Percentiles rank a stretch among this genome's conserved stretches.
Evolutionary conservation across 495 filamentous ascomycete genomes (phyloP).

Genomic region (Trichoderma reesei): DNA sequence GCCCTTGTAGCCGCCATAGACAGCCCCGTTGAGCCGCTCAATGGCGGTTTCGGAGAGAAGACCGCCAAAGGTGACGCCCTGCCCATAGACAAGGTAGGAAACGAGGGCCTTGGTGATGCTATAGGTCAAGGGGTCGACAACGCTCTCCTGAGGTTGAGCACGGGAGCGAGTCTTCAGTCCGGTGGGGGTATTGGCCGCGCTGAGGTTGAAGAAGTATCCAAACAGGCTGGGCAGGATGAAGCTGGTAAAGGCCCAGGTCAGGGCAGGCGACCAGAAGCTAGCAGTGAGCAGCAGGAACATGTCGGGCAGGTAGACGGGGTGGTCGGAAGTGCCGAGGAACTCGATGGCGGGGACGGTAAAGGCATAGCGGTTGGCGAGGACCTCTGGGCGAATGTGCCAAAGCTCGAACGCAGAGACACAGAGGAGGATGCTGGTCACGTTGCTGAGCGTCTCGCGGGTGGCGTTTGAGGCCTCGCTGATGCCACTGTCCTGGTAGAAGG

Average conservation of each 20-base stretch:
- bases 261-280: slow-evolving; percentile 73
- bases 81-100: slow-evolving; percentile 67
- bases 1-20: slow-evolving; percentile 63
- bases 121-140: slow-evolving; percentile 77
- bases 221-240: slow-evolving; percentile 56
- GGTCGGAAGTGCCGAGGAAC: slow-evolving; percentile 37
- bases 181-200: slow-evolving; percentile 26
- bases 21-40: slow-evolving; percentile 48
- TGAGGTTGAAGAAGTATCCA: slow-evolving; percentile 85
- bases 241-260: slow-evolving; percentile 67
- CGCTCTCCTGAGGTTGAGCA: slow-evolving; percentile 30
- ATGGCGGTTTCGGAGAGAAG: slow-evolving; percentile 48
- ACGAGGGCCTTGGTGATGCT: slow-evolving; percentile 76
- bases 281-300: slow-evolving; percentile 67
- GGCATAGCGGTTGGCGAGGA: slow-evolving; percentile 59
- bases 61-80: slow-evolving; percentile 56
- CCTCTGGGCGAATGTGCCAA: slow-evolving; percentile 45
- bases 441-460: slow-evolving; percentile 56
- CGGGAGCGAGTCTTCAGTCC: slow-evolving; percentile 22
- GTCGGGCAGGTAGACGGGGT: slow-evolving; percentile 62
- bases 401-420: slow-evolving; percentile 54
- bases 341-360: slow-evolving; percentile 57
- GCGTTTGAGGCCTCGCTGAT: slow-evolving; percentile 46
- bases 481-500: slow-evolving; percentile 39
- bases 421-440: slow-evolving; percentile 57